Evolutionary conservation across 1,139 yeast species (phyloP).

Genomic region (Yamadazyma diddensiae): DNA sequence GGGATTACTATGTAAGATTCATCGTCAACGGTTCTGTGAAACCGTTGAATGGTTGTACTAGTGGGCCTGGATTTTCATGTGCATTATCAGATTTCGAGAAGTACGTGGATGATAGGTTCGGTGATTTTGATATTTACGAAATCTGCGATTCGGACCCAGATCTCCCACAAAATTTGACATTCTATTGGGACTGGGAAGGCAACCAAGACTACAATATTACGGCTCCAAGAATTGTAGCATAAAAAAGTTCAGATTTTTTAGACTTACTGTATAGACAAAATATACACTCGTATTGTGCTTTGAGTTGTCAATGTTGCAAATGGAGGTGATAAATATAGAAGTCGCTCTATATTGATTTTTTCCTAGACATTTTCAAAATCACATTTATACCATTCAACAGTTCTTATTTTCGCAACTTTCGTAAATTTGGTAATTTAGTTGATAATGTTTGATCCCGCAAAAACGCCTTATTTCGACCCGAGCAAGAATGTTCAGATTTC

Average conservation of each 20-base stretch:
- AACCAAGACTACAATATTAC: constrained; percentile 13
- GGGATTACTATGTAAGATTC: constrained; percentile 42
- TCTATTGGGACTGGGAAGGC: constrained; percentile 32
- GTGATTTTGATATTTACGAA: constrained; percentile 24
- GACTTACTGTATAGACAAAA: too few species aligned
- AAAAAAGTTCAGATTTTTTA: too few species aligned
- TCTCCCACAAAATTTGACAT: constrained; percentile 23
- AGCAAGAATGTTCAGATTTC: constrained; percentile 35
- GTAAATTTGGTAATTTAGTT: too few species aligned
- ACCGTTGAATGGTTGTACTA: constrained; percentile 48
- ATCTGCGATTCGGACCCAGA: constrained; percentile 27
- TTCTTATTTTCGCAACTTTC: too few species aligned
- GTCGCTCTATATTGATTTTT: too few species aligned
- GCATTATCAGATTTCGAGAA: constrained; percentile 37
- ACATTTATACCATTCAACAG: too few species aligned
- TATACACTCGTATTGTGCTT: too few species aligned
- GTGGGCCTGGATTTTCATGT: constrained; percentile 61
- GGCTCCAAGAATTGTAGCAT: constrained; percentile 16
- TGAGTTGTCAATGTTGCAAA: too few species aligned
- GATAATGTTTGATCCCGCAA: constrained; percentile 20
- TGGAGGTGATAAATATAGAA: too few species aligned
- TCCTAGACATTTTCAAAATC: too few species aligned
- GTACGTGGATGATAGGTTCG: constrained; percentile 30
- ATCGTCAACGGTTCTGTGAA: constrained; percentile 56
- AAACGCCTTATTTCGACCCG: constrained; percentile 35